A percentile compares a stretch with the other conserved stretches of the same genome.
phyloP scores from a whole-genome alignment of 257 asterid genomes.

The Striga asiatica region DNA sequence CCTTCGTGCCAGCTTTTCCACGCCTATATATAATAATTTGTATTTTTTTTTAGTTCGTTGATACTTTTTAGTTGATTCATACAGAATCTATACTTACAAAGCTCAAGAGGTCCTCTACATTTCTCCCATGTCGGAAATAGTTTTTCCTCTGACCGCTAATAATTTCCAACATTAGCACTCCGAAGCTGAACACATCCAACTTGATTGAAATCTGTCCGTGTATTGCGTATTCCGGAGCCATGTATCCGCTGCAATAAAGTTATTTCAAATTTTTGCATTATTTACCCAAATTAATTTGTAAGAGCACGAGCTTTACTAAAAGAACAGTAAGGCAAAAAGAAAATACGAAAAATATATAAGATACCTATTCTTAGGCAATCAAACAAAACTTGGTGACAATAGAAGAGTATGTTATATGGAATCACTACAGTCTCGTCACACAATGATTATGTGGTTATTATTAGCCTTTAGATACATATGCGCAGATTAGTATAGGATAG shows the following conservation, averaged over 20 bases:
- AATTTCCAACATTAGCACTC: slow-evolving; percentile 42
- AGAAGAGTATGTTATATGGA: too few relatives aligned
- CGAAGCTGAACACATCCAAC: slow-evolving; percentile 41
- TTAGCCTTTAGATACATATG: too few relatives aligned
- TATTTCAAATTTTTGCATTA: too few relatives aligned
- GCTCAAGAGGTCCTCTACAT: slow-evolving; percentile 18
- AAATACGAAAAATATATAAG: too few relatives aligned
- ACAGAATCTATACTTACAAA: slow-evolving; percentile 20
- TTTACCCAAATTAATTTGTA: too few relatives aligned
- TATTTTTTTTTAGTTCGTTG: not conserved
- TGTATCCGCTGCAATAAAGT: slow-evolving; percentile 30
- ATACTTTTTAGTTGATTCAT: not conserved
- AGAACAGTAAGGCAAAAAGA: too few relatives aligned
- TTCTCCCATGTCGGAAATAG: slow-evolving; percentile 7
- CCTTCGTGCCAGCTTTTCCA: not conserved
- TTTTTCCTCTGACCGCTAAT: slow-evolving; percentile 23
- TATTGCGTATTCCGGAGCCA: slow-evolving; percentile 35
- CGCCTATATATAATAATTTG: not conserved
- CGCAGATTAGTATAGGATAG: too few relatives aligned
- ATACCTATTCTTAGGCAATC: not conserved
- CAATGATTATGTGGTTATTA: too few relatives aligned
- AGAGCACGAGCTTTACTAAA: too few relatives aligned
- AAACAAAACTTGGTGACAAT: too few relatives aligned
- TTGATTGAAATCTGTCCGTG: slow-evolving; percentile 31
- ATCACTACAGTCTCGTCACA: too few relatives aligned